Evolutionary conservation across 805 yeast species (phyloP), one percentile per base, ranked within the genome.

Genomic region (Naumovozyma dairenensis): DNA sequence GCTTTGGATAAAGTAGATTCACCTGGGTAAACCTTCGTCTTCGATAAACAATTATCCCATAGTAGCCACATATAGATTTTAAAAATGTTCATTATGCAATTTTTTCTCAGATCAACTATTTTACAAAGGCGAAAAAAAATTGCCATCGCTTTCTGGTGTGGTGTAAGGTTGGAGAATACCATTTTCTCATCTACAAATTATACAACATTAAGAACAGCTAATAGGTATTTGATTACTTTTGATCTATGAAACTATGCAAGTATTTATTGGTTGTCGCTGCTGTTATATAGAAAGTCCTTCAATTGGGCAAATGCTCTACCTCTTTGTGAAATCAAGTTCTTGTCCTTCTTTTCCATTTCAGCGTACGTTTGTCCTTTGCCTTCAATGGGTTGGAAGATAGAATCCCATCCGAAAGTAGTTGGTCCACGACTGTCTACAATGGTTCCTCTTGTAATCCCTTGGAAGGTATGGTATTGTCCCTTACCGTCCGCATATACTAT

Each of bases 361-460:
- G 96, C 97, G 53, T 85, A 87, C 0, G 92, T 81, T 15, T 69
- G 61, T 3, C 94, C 96, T 18, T 65, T 62, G 6, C 49, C 39
- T 31, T 48, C 57, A 1, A 39, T 27, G 2, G 98, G 98, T 60
- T 79, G 69, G 57, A 92, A 92, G 32, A 83, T 63, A 6, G 96
- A 77, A 60, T 92, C 96, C 94, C 95, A 92, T 2, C 99, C 99
- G 55, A 92, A 92, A 39, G 71, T 69, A 10, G 75, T 71, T 5
- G 83, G 83, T 2, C 96, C 96, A 38, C 93, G 64, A 22, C 77
- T 67, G 12, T 65, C 63, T 5, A 87, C 97, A 49, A 92, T 87
- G 6, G 45, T 59, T 16, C 99, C 99, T 9, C 71, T 66, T 1
- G 94, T 81, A 29, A 73, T 59, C 6, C 98, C 99, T 56, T 83